Conservation (phyloP, 805 yeast genomes). For the Starmerella vitae region DNA sequence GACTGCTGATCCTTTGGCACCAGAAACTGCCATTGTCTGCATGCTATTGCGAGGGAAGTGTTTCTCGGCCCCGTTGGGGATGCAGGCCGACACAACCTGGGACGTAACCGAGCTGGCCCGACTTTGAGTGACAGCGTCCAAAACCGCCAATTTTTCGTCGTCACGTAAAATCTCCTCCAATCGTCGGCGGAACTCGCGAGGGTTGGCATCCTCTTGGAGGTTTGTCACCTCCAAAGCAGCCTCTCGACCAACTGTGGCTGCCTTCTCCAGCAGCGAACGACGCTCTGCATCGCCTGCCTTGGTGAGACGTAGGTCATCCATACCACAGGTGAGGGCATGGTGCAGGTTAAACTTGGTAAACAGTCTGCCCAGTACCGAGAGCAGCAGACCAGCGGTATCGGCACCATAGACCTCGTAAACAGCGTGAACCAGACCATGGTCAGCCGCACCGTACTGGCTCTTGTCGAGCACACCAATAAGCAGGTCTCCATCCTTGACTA, state of each 20-base stretch:
- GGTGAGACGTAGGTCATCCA: conserved; percentile 94
- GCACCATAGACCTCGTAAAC: conserved; percentile 94
- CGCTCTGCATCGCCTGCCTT: conserved; percentile 85
- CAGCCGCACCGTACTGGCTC: conserved; percentile 96
- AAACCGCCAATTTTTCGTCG: conserved; percentile 76
- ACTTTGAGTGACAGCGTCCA: conserved; percentile 90
- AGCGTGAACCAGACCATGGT: conserved; percentile 92
- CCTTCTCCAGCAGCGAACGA: conserved; percentile 59
- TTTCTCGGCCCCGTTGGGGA: conserved; percentile 93
- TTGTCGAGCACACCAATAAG: conserved; percentile 89
- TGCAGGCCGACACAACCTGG: conserved; percentile 86
- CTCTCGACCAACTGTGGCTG: conserved; percentile 69
- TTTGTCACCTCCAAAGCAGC: conserved; percentile 95
- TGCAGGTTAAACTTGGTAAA: conserved; percentile 87
- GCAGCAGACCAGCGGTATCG: conserved; percentile 70
- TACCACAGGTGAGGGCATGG: conserved; percentile 97
- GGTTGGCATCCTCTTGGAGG: conserved; percentile 43
- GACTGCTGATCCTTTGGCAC: conserved; percentile 98
- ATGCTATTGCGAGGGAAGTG: conserved; percentile 88
- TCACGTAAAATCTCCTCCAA: conserved; percentile 92
- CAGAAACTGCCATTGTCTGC: conserved; percentile 98
- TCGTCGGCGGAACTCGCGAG: conserved; percentile 70
- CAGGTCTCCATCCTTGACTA: conserved; percentile 76
- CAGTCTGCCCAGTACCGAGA: conserved; percentile 85
- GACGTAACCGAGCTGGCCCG: conserved; percentile 87